Percentiles rank a stretch among this genome's conserved stretches.
Conservation (phyloP, 495 filamentous ascomycete genomes). For the Achaetomiella virescens region DNA sequence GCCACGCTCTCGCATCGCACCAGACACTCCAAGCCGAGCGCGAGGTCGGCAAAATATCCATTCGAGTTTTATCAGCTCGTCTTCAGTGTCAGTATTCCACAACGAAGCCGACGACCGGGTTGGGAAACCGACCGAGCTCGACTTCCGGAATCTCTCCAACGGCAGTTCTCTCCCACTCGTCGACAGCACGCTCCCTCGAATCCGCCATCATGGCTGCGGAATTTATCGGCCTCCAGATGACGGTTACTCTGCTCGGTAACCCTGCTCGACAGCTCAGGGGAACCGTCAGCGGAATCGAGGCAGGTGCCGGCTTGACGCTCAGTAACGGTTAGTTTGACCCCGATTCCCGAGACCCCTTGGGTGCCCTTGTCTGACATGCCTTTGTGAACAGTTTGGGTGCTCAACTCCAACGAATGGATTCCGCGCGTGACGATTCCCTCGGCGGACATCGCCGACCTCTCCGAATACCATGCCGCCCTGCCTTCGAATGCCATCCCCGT, state of each 20-base stretch:
- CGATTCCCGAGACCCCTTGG: background rate
- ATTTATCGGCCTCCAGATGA: conserved; percentile 75
- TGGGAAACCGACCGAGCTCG: background rate
- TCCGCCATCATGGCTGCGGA: conserved; percentile 34
- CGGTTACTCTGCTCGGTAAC: conserved; percentile 59
- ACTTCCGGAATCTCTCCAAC: background rate
- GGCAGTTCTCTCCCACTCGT: background rate
- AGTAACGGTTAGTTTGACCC: conserved; percentile 59
- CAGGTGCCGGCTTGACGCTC: conserved; percentile 67
- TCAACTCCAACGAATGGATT: conserved; percentile 28
- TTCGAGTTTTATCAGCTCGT: background rate
- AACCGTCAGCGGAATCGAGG: conserved; percentile 61
- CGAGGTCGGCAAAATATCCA: background rate
- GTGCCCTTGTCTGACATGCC: background rate
- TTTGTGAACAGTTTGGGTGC: conserved; percentile 19
- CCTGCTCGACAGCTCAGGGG: conserved; percentile 65
- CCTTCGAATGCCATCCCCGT: conserved; percentile 2
- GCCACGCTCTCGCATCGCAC: background rate
- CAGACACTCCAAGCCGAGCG: background rate
- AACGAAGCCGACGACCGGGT: background rate
- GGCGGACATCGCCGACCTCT: conserved; percentile 34
- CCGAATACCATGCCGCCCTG: conserved; percentile 22
- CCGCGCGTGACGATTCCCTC: conserved; percentile 33
- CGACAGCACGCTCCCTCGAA: background rate
- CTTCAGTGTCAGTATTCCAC: background rate